Conservation (phyloP, 306 rosid genomes). For the Gillenia trifoliata region DNA sequence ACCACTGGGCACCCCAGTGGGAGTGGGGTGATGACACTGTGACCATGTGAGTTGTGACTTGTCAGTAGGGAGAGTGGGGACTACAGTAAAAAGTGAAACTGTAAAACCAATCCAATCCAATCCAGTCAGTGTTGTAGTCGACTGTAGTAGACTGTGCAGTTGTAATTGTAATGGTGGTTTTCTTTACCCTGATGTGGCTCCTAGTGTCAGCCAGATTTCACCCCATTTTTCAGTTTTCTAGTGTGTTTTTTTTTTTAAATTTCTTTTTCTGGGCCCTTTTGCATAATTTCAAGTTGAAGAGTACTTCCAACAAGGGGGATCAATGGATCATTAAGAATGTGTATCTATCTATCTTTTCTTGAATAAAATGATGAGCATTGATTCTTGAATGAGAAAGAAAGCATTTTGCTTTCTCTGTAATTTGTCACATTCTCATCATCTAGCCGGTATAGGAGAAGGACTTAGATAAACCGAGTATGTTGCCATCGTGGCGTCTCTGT, state of each 20-base stretch:
- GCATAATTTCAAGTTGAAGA: neutral
- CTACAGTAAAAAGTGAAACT: neutral
- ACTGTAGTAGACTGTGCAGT: neutral
- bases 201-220: neutral
- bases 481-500: too few species aligned
- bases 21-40: neutral
- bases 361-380: neutral
- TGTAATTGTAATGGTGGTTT: neutral
- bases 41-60: neutral
- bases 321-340: neutral
- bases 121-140: neutral
- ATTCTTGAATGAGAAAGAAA: neutral
- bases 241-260: neutral
- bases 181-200: neutral
- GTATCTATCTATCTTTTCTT: neutral
- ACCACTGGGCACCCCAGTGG: neutral
- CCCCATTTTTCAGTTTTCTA: neutral
- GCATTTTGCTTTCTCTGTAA: neutral
- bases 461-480: too few species aligned
- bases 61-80: neutral
- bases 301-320: neutral
- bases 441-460: too few species aligned
- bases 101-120: neutral
- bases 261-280: neutral
- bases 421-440: too few species aligned